phyloP scores from a whole-genome alignment of 495 filamentous ascomycete genomes.

The Hypoxylon rickii region DNA sequence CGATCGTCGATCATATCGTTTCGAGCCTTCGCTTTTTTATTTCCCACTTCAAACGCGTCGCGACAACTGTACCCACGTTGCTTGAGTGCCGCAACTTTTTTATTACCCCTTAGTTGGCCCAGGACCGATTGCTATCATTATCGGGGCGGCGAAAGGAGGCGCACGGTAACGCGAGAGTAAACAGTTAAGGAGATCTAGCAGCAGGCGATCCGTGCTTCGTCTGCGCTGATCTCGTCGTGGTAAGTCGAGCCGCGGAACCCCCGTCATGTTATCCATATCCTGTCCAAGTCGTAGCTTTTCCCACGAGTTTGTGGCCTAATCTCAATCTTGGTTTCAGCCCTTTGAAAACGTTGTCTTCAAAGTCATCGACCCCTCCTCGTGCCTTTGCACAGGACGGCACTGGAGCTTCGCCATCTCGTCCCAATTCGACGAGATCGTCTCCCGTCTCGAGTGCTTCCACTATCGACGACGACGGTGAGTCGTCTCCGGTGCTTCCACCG shows the following conservation, averaged over 20 bases:
- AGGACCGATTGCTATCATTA: constrained; percentile 18
- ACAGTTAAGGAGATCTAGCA: constrained; percentile 51
- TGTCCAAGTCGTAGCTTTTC: constrained; percentile 5
- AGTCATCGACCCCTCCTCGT: constrained; percentile 56
- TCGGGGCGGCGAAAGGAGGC: constrained; percentile 25
- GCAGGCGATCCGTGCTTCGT: constrained; percentile 59
- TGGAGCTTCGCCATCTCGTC: constrained; percentile 37
- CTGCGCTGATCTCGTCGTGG: constrained; percentile 60
- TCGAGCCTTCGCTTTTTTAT: constrained; percentile 22
- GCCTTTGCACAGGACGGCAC: constrained; percentile 56
- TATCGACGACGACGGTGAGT: constrained; percentile 53
- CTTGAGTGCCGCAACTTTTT: constrained; percentile 19
- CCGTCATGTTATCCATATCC: constrained; percentile 1
- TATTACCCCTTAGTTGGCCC: constrained; percentile 33
- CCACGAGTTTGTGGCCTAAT: constrained; percentile 13
- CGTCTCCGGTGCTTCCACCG: constrained; percentile 58
- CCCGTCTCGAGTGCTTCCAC: constrained; percentile 59
- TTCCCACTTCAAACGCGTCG: constrained; percentile 44
- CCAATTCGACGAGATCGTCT: constrained; percentile 41
- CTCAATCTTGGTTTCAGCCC: constrained; percentile 25
- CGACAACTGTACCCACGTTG: constrained; percentile 33
- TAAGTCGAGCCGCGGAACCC: constrained; percentile 32
- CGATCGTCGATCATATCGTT: constrained; percentile 2
- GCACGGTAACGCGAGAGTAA: constrained; percentile 33
- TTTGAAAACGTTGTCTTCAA: constrained; percentile 57